Evolutionary conservation across 805 yeast species (phyloP).

Genomic region (Phaffomyces thermotolerans): DNA sequence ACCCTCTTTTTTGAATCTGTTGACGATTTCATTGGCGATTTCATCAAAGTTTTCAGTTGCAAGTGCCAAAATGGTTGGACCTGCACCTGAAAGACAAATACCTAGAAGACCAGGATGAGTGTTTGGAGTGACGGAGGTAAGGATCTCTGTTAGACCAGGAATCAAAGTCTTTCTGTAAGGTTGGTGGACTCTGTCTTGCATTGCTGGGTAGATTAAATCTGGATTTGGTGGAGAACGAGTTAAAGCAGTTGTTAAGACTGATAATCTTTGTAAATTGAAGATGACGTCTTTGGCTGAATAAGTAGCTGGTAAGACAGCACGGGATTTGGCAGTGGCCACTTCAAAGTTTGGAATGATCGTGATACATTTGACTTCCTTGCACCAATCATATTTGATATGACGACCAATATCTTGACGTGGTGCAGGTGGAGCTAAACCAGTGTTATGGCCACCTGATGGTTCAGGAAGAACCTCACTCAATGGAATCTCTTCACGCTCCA

Average conservation of each 20-base stretch:
- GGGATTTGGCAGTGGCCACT: conserved; percentile 84
- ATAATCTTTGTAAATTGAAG: conserved; percentile 88
- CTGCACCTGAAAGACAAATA: conserved; percentile 94
- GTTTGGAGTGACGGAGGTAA: conserved; percentile 72
- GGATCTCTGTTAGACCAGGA: conserved; percentile 83
- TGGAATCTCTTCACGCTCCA: conserved; percentile 73
- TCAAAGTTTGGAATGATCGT: conserved; percentile 93
- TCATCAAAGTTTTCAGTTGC: conserved; percentile 84
- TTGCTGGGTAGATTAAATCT: conserved; percentile 79
- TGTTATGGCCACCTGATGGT: conserved; percentile 62
- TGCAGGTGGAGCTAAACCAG: conserved; percentile 62
- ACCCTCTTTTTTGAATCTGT: conserved; percentile 55
- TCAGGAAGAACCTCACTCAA: conserved; percentile 77
- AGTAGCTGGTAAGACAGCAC: conserved; percentile 80
- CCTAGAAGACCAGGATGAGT: conserved; percentile 84
- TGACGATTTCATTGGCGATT: conserved; percentile 71
- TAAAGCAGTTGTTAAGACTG: conserved; percentile 86
- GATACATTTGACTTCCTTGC: conserved; percentile 72
- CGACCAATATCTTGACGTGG: conserved; percentile 89
- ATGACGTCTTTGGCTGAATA: conserved; percentile 79
- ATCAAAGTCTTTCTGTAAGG: conserved; percentile 91
- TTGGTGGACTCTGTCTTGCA: conserved; percentile 96
- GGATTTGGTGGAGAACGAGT: conserved; percentile 80
- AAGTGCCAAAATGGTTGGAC: conserved; percentile 91
- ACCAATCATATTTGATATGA: conserved; percentile 81